Evolutionary conservation across 2,329 filamentous ascomycete genomes (phyloP), one percentile per base, ranked within the genome.

Genomic region (Fusarium tuaranense): DNA sequence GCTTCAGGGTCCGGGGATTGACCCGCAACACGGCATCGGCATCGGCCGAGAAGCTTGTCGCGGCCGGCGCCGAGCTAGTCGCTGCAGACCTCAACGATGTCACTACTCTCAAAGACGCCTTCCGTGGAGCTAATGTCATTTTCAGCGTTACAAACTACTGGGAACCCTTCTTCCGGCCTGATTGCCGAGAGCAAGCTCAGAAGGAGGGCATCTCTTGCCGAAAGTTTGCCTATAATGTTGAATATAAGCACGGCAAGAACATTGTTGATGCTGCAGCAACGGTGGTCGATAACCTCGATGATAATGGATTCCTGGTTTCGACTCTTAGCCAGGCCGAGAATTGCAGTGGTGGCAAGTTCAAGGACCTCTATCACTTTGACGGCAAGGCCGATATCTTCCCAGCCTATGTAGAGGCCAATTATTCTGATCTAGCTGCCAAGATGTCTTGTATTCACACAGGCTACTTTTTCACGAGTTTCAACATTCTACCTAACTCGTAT

Each of bases 91-190:
- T 88, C 36, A 82, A 86, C 65, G 84, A 87, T 57, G 76, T 81
- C 4, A 71, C 73, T 2, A 82, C 81, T 14, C 81, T 89, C 38
- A 78, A 82, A 57, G 48, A 74, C 0, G 86, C 84, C 0, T 88
- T 88, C 65, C 41, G 72, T 3, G 86, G 84, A 9, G 87, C 87
- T 20, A 84, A 86, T 68, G 77, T 85, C 67, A 88, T 91, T 69
- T 91, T 90, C 80, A 83, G 84, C 69, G 86, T 89, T 60, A 91
- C 88, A 0, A 85, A 90, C 71, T 90, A 88, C 80, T 90, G 86
- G 86, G 85, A 88, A 64, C 83, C 84, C 3, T 88, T 88, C 75
- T 84, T 85, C 76, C 81, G 84, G 4, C 82, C 84, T 0, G 84
- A 86, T 69, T 84, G 82, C 68, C 83, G 85, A 14, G 76, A 80